Evolutionary conservation across 169 alveolate species (phyloP), one percentile per base, ranked within the genome.

Genomic region (Babesia ovata): DNA sequence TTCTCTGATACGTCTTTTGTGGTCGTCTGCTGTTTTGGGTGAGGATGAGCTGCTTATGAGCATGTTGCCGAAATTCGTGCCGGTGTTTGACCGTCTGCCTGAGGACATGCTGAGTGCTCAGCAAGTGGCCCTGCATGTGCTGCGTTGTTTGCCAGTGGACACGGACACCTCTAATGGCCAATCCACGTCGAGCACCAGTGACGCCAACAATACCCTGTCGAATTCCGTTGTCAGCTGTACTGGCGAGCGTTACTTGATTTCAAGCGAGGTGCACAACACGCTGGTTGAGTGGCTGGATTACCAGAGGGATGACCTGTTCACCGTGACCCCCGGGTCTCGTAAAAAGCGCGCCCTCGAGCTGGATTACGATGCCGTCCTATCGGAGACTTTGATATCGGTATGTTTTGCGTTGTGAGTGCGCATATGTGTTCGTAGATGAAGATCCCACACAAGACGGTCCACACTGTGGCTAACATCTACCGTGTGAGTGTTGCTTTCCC

Each of bases 391-490:
- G 58, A 63, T 83, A 28, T 59, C 52, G 65, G 84, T 74, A 53
- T 9, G 72, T 63, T 12, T 10, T 14, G 14, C 3, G 1, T 11
- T 21, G 10, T 61, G 45, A 19, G 39, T 19, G 2, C 14, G 9
- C 28, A 54, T 2, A 60, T 24, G 24, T 24, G 26, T 12, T 33
- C 49, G 26, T 63, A 75, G 71, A 74, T 83, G 86, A 73, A 83
- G 48, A 83, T 83, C n/a, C 90, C 90, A 33, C 90, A 83, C 66
- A 83, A 66, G 39, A 75, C 82, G 28, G 76, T 83, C 67, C 90
- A 83, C 50, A 62, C 75, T 22, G 63, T 83, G 22, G 76, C 52
- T 42, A 83, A 83, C 56, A 45, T 83, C 4, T 83, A 83, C 36
- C 59, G 86, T 12, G 70, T 75, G n/a, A 74, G 86, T 39, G 83